phyloP scores from a whole-genome alignment of 345 rosid species.

The Euclidium syriacum region DNA sequence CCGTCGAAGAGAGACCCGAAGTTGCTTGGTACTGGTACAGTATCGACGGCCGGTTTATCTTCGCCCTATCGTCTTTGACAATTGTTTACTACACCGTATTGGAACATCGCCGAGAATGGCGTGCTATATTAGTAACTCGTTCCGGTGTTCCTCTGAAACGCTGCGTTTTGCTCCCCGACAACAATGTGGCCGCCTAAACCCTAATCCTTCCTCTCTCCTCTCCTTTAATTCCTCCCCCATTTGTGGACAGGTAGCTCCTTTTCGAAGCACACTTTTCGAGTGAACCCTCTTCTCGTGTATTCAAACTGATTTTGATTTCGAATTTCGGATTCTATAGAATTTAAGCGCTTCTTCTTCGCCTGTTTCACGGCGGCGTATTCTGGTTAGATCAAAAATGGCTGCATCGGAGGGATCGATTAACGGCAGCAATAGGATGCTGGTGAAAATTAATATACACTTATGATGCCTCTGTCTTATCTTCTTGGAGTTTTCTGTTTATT shows the following conservation, averaged over 20 bases:
- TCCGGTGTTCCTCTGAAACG: slow-evolving; percentile 47
- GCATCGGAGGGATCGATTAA: slow-evolving; percentile 59
- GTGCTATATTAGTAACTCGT: slow-evolving; percentile 25
- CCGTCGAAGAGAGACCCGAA: not conserved
- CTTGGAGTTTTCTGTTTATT: not conserved
- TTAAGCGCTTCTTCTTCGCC: slow-evolving; percentile 24
- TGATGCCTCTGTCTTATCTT: not conserved
- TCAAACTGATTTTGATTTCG: not conserved
- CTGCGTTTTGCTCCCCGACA: slow-evolving; percentile 40
- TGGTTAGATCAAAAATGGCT: slow-evolving; percentile 52
- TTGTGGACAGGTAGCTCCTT: slow-evolving; percentile 27
- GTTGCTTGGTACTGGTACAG: not conserved
- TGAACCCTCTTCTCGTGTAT: slow-evolving; percentile 3
- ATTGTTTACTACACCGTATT: not conserved
- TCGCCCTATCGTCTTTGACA: not conserved
- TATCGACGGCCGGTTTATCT: not conserved
- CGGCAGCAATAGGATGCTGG: slow-evolving; percentile 73
- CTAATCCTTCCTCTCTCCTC: slow-evolving; percentile 29
- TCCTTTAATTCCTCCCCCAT: slow-evolving; percentile 24
- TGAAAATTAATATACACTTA: slow-evolving; percentile 23
- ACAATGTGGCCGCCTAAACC: slow-evolving; percentile 31
- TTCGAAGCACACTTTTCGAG: not conserved
- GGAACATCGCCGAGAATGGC: slow-evolving; percentile 38
- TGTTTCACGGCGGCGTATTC: slow-evolving; percentile 35
- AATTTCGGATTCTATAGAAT: not conserved